Base-by-base conservation (phyloP, 148 eudicot species). In the Agrostemma githago region DNA sequence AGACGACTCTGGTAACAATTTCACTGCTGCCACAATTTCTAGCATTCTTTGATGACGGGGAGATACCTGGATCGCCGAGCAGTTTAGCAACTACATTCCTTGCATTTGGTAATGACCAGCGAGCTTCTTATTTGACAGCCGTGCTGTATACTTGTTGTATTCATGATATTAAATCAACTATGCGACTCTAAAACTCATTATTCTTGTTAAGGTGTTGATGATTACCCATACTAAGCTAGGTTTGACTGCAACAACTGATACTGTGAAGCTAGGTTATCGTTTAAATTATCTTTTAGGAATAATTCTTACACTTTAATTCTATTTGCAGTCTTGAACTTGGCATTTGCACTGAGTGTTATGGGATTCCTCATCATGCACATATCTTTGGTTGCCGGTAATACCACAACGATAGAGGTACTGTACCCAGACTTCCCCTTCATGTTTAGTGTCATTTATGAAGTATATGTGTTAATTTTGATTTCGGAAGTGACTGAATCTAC, bases 341-440 rank as follows among this genome's bases (percentile, higher is more conserved):
- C 99, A 19, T 95, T 95, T 82, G 82, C 97, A n/a, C 83, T 92
- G 89, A 90, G 96, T 74, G 94, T 92, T 17, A 67, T 89, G 79
- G 99, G 99, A 72, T 95, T 95, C 79, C 87, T 92, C 80, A 90
- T 92, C 79, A 95, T 95, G 99, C 99, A 95, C 86, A 88, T 90
- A 70, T 87, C 99, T 6, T 76, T 92, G 81, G 97, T 95, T 82
- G 79, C 90, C 20, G 90, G 68, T 70, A 95, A 95, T 80, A 95
- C 89, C 56, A 92, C 97, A 61, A 92, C 99, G 38, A 95, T 95
- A 74, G 99, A 95, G 98, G 98, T 95, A 85, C 46, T 17, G 8
- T 43, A 67, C 19, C 40, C 3, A 17, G 14, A 40, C 20, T 44
- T 21, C 8, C 51, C 46, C 62, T 5, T 62, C 39, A 34, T 70